These are phyloP conservation scores for Catharanthus roseus DNA, from an alignment of 257 asterid species.

Conservation along the genomic window DNA sequence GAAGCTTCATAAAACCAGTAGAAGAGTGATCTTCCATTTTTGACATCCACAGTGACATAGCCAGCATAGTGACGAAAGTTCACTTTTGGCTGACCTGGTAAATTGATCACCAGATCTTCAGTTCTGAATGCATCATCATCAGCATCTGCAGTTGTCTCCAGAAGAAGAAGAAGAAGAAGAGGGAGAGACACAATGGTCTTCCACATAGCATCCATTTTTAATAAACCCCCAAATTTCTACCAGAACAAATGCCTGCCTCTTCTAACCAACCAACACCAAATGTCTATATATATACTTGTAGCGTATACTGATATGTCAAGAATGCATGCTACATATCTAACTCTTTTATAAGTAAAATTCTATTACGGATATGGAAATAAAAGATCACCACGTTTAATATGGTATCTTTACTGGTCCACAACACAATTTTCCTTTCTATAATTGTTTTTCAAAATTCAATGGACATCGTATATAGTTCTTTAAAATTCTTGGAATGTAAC, in stretches of 20 bases:
- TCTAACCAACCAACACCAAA: constrained; percentile 17
- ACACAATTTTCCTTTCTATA: too few species aligned
- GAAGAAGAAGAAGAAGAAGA: constrained; percentile 22
- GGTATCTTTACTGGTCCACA: too few species aligned
- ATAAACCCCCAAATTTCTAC: constrained; percentile 15
- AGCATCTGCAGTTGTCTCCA: constrained; percentile 37
- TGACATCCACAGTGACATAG: constrained; percentile 51
- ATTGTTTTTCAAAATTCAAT: too few species aligned
- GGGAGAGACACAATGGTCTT: constrained; percentile 31
- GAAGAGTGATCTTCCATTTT: constrained; percentile 66
- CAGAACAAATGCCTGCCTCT: too few species aligned
- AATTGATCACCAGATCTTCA: constrained; percentile 54
- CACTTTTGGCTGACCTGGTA: constrained; percentile 76
- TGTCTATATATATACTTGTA: constrained; percentile 53
- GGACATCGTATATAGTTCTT: too few species aligned
- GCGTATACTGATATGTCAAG: constrained; percentile 13
- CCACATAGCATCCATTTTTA: constrained; percentile 34
- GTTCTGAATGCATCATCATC: constrained; percentile 17
- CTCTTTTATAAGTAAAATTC: too few species aligned
- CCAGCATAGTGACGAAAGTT: constrained; percentile 72
- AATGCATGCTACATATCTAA: constrained; percentile 22
- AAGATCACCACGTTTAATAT: too few species aligned
- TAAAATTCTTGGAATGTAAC: too few species aligned
- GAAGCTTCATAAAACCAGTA: constrained; percentile 88
- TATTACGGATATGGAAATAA: too few species aligned